These are phyloP conservation scores for Cryptococcus maquisensis DNA, from an alignment of 1,284 basidiomycete species.

Conservation along the genomic window DNA sequence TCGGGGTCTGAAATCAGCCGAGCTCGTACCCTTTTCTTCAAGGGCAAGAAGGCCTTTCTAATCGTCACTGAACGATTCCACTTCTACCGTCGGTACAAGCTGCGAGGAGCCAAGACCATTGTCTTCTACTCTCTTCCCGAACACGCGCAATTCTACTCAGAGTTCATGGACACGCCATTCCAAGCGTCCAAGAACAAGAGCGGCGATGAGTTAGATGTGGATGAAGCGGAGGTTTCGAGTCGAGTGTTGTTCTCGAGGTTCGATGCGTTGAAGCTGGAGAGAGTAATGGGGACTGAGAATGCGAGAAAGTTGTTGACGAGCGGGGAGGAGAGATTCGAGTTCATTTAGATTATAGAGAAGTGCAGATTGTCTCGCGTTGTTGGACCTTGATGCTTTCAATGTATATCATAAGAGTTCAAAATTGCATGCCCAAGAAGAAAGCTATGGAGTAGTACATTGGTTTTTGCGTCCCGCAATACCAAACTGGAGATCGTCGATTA, in stretches of 20 bases:
- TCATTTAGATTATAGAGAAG: slow-evolving; percentile 26
- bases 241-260: slow-evolving; percentile 78
- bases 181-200: slow-evolving; percentile 52
- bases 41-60: slow-evolving; percentile 77
- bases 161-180: slow-evolving; percentile 83
- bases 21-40: slow-evolving; percentile 88
- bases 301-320: slow-evolving; percentile 47
- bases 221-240: slow-evolving; percentile 71
- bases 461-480: neutral
- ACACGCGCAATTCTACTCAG: slow-evolving; percentile 85
- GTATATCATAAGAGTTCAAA: neutral
- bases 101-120: slow-evolving; percentile 84
- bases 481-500: neutral
- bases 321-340: slow-evolving; percentile 45
- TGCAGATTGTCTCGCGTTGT: neutral
- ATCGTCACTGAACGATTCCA: slow-evolving; percentile 95
- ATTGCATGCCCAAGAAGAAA: neutral
- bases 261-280: slow-evolving; percentile 79
- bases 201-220: slow-evolving; percentile 46
- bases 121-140: slow-evolving; percentile 90
- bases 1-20: slow-evolving; percentile 88
- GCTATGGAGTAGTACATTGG: neutral
- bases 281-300: slow-evolving; percentile 59
- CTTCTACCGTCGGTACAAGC: slow-evolving; percentile 89
- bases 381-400: neutral